These are phyloP conservation scores for Penstemon eatonii DNA, from an alignment of 257 asterid genomes.

Conservation along the genomic window DNA sequence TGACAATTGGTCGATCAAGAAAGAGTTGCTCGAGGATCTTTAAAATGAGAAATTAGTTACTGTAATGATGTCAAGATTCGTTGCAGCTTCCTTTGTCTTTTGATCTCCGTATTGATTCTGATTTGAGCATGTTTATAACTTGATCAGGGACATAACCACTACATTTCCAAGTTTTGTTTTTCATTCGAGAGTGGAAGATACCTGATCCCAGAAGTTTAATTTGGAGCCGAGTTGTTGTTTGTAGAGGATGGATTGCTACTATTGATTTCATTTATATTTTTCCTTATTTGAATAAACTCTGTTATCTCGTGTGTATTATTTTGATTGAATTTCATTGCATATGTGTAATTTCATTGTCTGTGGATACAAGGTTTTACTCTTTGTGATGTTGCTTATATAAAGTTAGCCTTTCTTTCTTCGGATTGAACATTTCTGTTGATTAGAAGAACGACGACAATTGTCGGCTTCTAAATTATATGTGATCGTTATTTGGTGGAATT, in stretches of 20 bases:
- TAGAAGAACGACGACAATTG: background rate
- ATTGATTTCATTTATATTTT: conserved; percentile 18
- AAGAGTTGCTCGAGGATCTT: background rate
- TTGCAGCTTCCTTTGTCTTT: background rate
- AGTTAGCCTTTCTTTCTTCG: background rate
- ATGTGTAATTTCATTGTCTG: background rate
- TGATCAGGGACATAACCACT: conserved; percentile 62
- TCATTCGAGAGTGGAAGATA: conserved; percentile 91
- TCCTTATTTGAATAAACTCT: conserved; percentile 14
- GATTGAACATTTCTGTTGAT: background rate
- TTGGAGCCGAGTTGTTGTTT: conserved; percentile 20
- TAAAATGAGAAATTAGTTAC: background rate
- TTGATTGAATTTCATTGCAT: conserved; percentile 19
- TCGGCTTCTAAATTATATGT: no score
- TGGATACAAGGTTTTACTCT: background rate
- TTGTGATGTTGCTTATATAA: background rate
- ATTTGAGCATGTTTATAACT: background rate
- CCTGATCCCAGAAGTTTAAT: conserved; percentile 43
- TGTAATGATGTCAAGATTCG: background rate
- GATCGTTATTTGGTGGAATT: no score
- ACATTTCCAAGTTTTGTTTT: conserved; percentile 96
- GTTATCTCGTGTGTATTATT: conserved; percentile 6
- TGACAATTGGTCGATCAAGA: background rate
- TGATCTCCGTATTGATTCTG: conserved; percentile 1
- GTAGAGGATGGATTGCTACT: conserved; percentile 33